Percentiles rank a stretch among this genome's conserved stretches.
phyloP scores from a whole-genome alignment of 177 flowering plant genomes.

The Telopea speciosissima region DNA sequence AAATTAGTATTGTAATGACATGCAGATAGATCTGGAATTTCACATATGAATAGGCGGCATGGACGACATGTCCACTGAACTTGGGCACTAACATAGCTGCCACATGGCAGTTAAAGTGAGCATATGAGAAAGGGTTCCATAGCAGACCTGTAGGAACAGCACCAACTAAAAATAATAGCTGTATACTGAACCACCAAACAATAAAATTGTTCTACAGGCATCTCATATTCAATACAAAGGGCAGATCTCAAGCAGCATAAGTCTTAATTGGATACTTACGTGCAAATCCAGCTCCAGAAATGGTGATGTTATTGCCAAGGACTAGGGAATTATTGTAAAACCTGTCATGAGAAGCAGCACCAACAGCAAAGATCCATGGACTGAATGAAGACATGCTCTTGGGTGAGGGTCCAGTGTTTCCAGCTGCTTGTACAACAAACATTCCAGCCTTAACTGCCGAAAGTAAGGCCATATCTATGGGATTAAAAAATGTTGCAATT shows the following conservation, averaged over 20 bases:
- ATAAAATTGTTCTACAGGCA: background rate
- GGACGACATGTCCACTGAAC: no score
- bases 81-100: no score
- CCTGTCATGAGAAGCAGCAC: constrained; percentile 92
- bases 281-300: constrained; percentile 89
- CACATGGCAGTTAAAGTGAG: no score
- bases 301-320: constrained; percentile 73
- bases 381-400: constrained; percentile 91
- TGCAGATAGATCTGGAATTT: no score
- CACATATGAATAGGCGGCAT: no score
- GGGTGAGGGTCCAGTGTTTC: constrained; percentile 95
- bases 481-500: constrained; percentile 90
- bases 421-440: constrained; percentile 98
- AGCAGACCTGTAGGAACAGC: no score
- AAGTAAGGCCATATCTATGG: constrained; percentile 93
- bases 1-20: no score
- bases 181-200: background rate
- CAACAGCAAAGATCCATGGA: constrained; percentile 98
- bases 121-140: no score
- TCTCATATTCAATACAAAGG: background rate
- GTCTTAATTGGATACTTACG: constrained; percentile 36
- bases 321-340: constrained; percentile 58
- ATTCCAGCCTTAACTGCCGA: constrained; percentile 94
- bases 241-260: background rate
- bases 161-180: background rate